phyloP scores from a whole-genome alignment of 768 basidiomycete species.

The Coprinopsis sp. region DNA sequence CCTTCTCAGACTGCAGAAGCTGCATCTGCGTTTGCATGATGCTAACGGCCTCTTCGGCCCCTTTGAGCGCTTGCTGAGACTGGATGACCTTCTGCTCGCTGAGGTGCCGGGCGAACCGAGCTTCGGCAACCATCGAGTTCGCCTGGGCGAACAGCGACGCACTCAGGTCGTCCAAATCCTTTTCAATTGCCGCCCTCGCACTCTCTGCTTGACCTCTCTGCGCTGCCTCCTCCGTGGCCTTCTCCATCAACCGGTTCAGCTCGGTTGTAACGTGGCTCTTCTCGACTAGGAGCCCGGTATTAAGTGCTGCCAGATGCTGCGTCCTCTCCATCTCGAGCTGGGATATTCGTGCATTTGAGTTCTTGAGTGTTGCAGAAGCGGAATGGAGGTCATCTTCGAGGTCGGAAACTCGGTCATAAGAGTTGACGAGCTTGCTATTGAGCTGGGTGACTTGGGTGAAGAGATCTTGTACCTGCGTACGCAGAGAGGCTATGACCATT shows the following conservation, averaged over 20 bases:
- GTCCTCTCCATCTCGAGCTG: constrained; percentile 82
- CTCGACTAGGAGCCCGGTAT: constrained; percentile 90
- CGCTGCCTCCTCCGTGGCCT: constrained; percentile 91
- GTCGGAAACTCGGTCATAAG: constrained; percentile 88
- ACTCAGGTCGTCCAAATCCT: constrained; percentile 92
- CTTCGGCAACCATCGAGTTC: constrained; percentile 97
- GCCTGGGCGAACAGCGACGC: constrained; percentile 88
- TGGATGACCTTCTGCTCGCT: constrained; percentile 74
- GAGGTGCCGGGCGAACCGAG: constrained; percentile 57
- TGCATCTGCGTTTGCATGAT: constrained; percentile 87
- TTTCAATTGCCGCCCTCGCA: constrained; percentile 79
- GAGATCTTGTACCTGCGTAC: constrained; percentile 78
- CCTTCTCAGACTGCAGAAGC: constrained; percentile 60
- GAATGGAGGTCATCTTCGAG: constrained; percentile 87
- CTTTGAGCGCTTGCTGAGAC: constrained; percentile 70
- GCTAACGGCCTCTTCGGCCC: constrained; percentile 83
- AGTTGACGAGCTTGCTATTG: constrained; percentile 88
- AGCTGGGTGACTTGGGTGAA: constrained; percentile 87
- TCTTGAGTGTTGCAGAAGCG: constrained; percentile 51
- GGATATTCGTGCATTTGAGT: constrained; percentile 61
- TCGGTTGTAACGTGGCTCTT: constrained; percentile 86
- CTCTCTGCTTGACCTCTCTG: constrained; percentile 86
- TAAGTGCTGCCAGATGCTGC: constrained; percentile 84
- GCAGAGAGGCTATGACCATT: constrained; percentile 76
- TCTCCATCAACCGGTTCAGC: constrained; percentile 90